Base-by-base conservation (phyloP, 176 grass and related monocot species). In the Aegilops umbellulata region DNA sequence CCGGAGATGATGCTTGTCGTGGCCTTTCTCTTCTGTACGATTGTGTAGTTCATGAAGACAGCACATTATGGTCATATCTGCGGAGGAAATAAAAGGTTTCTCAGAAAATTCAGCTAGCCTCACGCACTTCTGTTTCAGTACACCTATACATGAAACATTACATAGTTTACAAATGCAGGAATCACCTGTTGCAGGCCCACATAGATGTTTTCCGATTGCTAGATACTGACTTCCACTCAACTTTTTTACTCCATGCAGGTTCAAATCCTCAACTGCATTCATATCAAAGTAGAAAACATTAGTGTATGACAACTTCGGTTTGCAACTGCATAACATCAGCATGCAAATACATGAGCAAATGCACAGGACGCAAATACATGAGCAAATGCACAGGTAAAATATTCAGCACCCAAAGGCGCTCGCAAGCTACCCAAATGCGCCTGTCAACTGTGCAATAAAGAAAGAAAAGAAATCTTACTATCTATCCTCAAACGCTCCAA, bases 401-500 rank as follows among this genome's bases (percentile, higher is more conserved):
- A 35, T 22, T 78, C 8, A 63, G 30, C 8, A 10, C 41, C 22
- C 29, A 31, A 55, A 76, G 11, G 35, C 53, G 8, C 29, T 80
- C 10, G 4, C 22, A 53, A 91, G 83, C 1, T 29, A 89, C 27
- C 60, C 10, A 60, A 74, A 58, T 84, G 34, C 10, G 17, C 32
- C 53, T 29, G 17, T 49, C 23, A 23, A 22, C 64, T 35, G 27
- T 57, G 1, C 63, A 85, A 42, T 44, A 84, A 76, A 83, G 8
- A 77, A 65, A 80, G 17, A 60, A 71, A 46, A 64, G 4, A 84
- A 79, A 84, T 41, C 90, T 95, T 95, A 98, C 93, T 98, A 83
- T 98, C 96, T 60, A 98, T 95, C 91, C 96, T 95, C 67, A 98
- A 81, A 44, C 91, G 90, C 78, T 95, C 85, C 86, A 98, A 85